Evolutionary conservation across 768 basidiomycete genomes (phyloP).

Genomic region (Mycena vitilis): DNA sequence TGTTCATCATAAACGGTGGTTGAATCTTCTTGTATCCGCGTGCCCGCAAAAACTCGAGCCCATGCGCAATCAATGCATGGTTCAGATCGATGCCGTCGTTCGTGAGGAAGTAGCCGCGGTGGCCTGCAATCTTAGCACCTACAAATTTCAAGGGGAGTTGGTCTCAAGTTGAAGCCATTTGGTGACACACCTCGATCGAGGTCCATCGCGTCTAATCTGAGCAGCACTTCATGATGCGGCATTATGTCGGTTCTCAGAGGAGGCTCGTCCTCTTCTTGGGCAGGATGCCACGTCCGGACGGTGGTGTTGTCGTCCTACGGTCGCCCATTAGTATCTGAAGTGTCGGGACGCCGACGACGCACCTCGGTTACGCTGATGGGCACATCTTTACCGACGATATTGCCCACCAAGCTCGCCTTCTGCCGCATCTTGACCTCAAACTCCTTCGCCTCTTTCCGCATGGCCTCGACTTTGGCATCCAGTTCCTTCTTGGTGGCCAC

Average conservation of each 20-base stretch:
- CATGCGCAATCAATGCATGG: conserved; percentile 94
- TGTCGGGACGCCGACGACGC: conserved; percentile 33
- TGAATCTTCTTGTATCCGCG: conserved; percentile 93
- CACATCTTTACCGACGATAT: conserved; percentile 89
- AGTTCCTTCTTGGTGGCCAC: conserved; percentile 86
- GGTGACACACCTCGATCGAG: conserved; percentile 85
- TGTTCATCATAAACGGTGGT: conserved; percentile 99
- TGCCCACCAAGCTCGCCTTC: conserved; percentile 87
- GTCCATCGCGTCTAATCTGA: conserved; percentile 95
- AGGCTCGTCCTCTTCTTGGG: conserved; percentile 77
- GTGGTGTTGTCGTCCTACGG: conserved; percentile 90
- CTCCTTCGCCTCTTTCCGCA: conserved; percentile 82
- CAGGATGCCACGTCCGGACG: conserved; percentile 87
- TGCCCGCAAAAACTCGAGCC: conserved; percentile 90
- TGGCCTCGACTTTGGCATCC: conserved; percentile 81
- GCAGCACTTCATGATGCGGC: conserved; percentile 97
- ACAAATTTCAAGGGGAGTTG: background rate
- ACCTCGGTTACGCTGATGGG: conserved; percentile 93
- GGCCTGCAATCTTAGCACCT: conserved; percentile 94
- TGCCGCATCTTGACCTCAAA: conserved; percentile 82
- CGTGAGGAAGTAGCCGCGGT: conserved; percentile 96
- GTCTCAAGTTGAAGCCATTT: conserved; percentile 10
- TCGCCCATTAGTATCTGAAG: background rate
- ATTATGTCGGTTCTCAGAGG: conserved; percentile 82
- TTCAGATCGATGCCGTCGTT: conserved; percentile 98